Conservation (phyloP, 1,139 yeast species). For the Geotrichum reessii region DNA sequence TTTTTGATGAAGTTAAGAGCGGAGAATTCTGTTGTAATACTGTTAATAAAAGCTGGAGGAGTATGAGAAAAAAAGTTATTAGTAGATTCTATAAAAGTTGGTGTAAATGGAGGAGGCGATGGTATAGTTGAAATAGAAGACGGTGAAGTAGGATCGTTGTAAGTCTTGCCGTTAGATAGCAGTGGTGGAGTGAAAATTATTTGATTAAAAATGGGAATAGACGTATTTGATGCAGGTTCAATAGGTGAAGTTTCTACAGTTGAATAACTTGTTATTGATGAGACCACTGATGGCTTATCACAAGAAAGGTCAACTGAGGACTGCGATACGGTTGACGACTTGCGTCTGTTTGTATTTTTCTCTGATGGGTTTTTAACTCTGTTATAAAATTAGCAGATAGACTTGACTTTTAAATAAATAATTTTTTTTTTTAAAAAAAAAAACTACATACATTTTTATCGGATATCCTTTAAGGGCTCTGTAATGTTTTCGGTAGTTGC, state of each 20-base stretch:
- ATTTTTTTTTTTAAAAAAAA: no score
- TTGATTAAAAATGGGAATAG: conserved; percentile 8
- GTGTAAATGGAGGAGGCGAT: background rate
- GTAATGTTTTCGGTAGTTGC: conserved; percentile 27
- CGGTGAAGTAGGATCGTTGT: background rate
- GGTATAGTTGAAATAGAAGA: background rate
- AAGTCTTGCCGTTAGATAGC: conserved; percentile 8
- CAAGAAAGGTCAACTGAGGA: background rate
- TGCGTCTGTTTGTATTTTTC: background rate
- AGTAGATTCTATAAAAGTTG: background rate
- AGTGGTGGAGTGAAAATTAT: conserved; percentile 17
- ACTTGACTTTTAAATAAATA: no score
- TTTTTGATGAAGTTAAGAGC: background rate
- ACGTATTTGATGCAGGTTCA: background rate
- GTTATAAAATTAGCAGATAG: background rate
- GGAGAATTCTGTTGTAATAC: background rate
- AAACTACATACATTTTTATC: conserved; percentile 21
- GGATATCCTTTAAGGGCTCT: conserved; percentile 27
- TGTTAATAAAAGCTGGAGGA: background rate
- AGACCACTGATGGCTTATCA: background rate
- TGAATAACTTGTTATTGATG: background rate
- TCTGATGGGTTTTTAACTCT: conserved; percentile 9
- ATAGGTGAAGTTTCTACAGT: background rate
- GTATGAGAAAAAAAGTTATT: background rate
- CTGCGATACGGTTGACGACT: background rate